Base-by-base conservation (phyloP, 495 filamentous ascomycete species). In the Aspergillus homomorphus region DNA sequence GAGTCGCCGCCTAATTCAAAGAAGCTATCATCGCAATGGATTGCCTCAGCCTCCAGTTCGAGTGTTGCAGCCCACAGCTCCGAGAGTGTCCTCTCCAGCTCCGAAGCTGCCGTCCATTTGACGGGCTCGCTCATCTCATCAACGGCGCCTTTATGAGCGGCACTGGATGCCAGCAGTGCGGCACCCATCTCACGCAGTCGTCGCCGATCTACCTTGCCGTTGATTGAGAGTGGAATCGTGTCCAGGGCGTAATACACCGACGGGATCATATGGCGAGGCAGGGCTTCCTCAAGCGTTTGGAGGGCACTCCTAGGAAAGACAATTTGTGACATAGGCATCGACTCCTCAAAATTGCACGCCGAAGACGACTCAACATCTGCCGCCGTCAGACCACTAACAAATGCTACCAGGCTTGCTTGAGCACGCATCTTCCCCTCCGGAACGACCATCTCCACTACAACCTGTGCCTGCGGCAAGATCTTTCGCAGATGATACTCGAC, bases 1-100 rank as follows among this genome's bases (percentile, higher is more conserved):
- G 65, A 67, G 43, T 66, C 65, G 6, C 63, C 65, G 5, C 65
- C 65, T 19, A 67, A 41, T 22, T 33, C 14, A 18, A 63, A 45
- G 46, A 67, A 66, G 18, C 43, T n/a, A 2, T 58, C 56, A 18
- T 59, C 48, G 1, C 22, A 5, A 14, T 16, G 9, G 18, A 52
- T 38, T 14, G 30, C 30, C 9, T 16, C 22, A 9, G 23, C 21
- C 12, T 9, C 9, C 18, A 46, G 19, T 2, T 6, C 8, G 7
- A 46, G 44, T 9, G n/a, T n/a, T 19, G 9, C 6, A 3, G 44
- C 44, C 44, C 44, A 46, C 9, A 46, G 44, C n/a, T 9, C 44
- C 12, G 8, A 8, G 18, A 9, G n/a, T 20, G n/a, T 14, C 16
- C 9, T 3, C 44, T 46, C 44, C n/a, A n/a, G 9, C n/a, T 9